Conservation (phyloP, 345 rosid species). For the Boechera divaricarpa region DNA sequence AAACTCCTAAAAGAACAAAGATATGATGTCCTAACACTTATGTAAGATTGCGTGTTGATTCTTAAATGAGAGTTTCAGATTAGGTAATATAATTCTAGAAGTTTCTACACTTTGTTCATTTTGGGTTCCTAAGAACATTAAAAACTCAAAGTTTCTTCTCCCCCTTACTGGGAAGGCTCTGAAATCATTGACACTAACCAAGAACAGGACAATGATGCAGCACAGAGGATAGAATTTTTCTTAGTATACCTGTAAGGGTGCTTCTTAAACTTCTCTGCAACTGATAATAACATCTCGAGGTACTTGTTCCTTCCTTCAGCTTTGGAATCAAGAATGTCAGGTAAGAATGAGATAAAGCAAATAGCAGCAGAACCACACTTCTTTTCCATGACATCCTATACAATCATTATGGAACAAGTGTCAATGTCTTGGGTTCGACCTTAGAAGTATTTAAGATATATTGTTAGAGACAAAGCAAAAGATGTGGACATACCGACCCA, state of each 20-base stretch:
- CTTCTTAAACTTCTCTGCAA: slow-evolving; percentile 87
- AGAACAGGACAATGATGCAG: slow-evolving; percentile 12
- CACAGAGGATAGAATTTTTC: slow-evolving; percentile 2
- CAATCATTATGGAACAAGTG: slow-evolving; percentile 26
- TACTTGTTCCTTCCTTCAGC: slow-evolving; percentile 97
- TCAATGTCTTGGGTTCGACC: slow-evolving; percentile 19
- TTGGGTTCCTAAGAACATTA: slow-evolving; percentile 15
- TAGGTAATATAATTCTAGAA: not conserved
- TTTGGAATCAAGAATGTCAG: slow-evolving; percentile 96
- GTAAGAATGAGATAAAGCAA: slow-evolving; percentile 93
- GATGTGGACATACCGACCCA: slow-evolving; percentile 60
- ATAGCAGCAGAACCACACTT: slow-evolving; percentile 96
- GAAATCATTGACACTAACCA: not conserved
- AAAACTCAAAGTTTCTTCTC: slow-evolving; percentile 9
- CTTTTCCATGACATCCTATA: slow-evolving; percentile 84
- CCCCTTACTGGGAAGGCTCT: not conserved
- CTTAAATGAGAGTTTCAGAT: not conserved
- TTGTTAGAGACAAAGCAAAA: not conserved
- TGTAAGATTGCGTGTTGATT: not conserved
- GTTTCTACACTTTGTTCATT: not conserved
- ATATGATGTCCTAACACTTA: not conserved
- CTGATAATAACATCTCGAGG: slow-evolving; percentile 73
- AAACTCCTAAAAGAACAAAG: not conserved
- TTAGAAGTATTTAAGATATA: not conserved
- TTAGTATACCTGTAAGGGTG: slow-evolving; percentile 82